Percentiles rank a stretch among this genome's conserved stretches.
Evolutionary conservation across 2,329 filamentous ascomycete species (phyloP).

Genomic region (Pseudogymnoascus sp.): DNA sequence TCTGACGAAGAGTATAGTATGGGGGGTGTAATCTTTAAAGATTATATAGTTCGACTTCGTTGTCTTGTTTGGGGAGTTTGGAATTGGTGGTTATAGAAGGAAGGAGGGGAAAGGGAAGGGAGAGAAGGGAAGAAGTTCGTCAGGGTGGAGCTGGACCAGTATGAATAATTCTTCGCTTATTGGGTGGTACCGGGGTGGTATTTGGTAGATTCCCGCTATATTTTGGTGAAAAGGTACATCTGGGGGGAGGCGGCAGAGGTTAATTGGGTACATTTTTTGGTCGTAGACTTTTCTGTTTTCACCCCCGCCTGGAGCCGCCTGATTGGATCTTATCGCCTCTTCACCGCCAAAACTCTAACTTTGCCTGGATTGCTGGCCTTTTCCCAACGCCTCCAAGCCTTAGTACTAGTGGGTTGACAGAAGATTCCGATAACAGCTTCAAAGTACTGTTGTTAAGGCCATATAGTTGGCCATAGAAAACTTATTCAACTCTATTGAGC

Average conservation of each 20-base stretch:
- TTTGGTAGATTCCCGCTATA: too few relatives aligned
- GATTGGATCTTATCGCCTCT: constrained; percentile 7
- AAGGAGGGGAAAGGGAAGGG: constrained; percentile 19
- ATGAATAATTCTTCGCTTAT: constrained; percentile 4
- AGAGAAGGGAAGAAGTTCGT: constrained; percentile 22
- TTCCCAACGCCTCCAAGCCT: background rate
- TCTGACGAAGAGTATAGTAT: constrained; percentile 54
- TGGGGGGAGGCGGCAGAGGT: background rate
- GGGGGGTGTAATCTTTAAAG: constrained; percentile 24
- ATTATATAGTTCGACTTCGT: constrained; percentile 52
- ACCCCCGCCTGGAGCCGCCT: background rate
- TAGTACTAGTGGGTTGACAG: background rate
- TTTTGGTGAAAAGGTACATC: too few relatives aligned
- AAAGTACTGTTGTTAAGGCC: background rate
- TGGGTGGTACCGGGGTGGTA: background rate
- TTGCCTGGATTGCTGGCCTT: background rate
- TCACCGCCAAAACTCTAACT: constrained; percentile 8
- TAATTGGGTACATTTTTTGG: background rate
- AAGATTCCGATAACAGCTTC: background rate
- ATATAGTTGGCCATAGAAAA: background rate
- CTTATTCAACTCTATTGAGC: background rate
- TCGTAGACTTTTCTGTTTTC: constrained; percentile 4
- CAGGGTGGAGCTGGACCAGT: constrained; percentile 13
- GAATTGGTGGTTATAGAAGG: constrained; percentile 19
- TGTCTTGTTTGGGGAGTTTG: constrained; percentile 40